Percentiles rank a stretch among this genome's conserved stretches.
phyloP scores from a whole-genome alignment of 2,329 filamentous ascomycete genomes.

The Ilyonectria mors-panacis region DNA sequence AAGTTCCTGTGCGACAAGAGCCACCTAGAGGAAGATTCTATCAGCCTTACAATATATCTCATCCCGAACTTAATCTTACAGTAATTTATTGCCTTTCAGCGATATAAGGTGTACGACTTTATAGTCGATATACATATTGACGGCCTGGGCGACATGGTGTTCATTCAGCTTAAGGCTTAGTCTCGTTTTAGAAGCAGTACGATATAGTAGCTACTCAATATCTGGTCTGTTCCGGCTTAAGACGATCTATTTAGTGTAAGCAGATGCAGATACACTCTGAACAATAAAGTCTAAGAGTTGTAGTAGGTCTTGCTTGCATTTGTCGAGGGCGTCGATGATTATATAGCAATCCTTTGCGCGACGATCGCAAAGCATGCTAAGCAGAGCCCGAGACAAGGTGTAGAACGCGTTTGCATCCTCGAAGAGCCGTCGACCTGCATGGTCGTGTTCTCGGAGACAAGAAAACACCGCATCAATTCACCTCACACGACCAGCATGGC shows the following conservation, averaged over 20 bases:
- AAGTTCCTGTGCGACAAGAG: too few relatives aligned
- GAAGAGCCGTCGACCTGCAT: too few relatives aligned
- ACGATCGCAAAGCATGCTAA: too few relatives aligned
- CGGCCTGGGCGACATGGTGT: background rate
- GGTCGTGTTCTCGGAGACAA: too few relatives aligned
- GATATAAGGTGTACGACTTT: background rate
- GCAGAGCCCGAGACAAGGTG: too few relatives aligned
- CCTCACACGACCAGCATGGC: conserved; percentile 15
- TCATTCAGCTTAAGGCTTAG: conserved; percentile 1
- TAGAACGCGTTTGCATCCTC: too few relatives aligned
- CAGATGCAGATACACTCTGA: accelerated
- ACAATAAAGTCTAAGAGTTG: background rate
- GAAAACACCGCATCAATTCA: background rate
- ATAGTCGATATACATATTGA: background rate
- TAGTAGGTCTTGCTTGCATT: background rate
- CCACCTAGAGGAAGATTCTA: background rate
- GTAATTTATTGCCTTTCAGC: background rate
- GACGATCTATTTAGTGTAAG: background rate
- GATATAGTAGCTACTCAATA: accelerated
- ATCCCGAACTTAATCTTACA: background rate
- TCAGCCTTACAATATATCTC: conserved; percentile 3
- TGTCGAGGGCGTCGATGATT: background rate
- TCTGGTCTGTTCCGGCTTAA: background rate
- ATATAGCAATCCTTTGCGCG: background rate
- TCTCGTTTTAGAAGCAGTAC: background rate